These are phyloP conservation scores for Aspergillus vadensis DNA, from an alignment of 2,329 filamentous ascomycete genomes.

Conservation along the genomic window DNA sequence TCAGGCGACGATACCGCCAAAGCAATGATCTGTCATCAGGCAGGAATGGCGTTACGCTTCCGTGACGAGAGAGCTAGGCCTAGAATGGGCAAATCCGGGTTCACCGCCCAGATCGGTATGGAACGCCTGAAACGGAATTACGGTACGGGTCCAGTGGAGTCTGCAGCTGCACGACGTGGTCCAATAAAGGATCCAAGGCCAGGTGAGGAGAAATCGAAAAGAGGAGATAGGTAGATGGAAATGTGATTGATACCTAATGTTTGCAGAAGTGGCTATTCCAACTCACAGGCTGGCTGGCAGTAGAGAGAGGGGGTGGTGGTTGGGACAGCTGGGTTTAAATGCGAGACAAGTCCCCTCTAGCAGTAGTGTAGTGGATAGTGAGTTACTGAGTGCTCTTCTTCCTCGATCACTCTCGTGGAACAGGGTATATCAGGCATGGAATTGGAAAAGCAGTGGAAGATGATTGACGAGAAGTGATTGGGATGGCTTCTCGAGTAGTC, in stretches of 20 bases:
- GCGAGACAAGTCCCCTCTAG: neutral
- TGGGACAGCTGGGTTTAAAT: conserved; percentile 7
- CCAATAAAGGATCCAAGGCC: conserved; percentile 18
- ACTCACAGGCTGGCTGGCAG: neutral
- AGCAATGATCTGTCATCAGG: conserved; percentile 16
- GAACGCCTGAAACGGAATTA: neutral
- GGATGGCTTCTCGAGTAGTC: neutral
- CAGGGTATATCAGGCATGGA: neutral
- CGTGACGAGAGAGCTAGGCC: neutral
- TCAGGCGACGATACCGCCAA: conserved; percentile 6
- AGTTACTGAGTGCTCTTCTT: too few relatives aligned
- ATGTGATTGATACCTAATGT: conserved; percentile 4
- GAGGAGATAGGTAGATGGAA: conserved; percentile 1
- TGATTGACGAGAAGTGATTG: neutral
- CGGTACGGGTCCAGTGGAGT: neutral
- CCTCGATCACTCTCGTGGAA: too few relatives aligned
- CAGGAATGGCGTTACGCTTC: conserved; percentile 13
- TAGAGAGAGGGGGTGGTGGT: neutral
- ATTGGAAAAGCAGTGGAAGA: neutral
- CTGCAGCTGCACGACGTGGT: conserved; percentile 22
- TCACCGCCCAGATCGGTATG: neutral
- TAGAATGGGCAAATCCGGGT: neutral
- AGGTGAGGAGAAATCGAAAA: conserved; percentile 12
- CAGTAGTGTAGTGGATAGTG: too few relatives aligned
- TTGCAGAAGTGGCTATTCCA: conserved; percentile 1